Base-by-base conservation (phyloP, 1,284 basidiomycete genomes). In the Malassezia vespertilionis region DNA sequence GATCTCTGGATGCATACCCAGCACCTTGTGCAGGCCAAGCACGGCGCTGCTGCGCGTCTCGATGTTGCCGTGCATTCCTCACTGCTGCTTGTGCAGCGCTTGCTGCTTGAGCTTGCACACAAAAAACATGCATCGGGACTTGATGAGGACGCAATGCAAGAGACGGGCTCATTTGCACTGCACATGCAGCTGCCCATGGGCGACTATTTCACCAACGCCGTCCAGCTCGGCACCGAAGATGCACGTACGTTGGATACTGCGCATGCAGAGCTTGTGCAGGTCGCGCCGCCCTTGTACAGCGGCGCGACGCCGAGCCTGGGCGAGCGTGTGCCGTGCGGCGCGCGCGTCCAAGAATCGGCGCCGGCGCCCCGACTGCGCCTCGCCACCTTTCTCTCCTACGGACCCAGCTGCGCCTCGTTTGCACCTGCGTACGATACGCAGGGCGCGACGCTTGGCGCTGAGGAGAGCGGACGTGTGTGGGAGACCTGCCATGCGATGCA, bases 181-280 rank as follows among this genome's bases (percentile, higher is more conserved):
- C 65, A 69, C 36, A 69, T 67, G 62, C 58, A 51, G 10, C 53
- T 69, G 15, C 60, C 65, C 4, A 43, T 48, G 12, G 60, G 64
- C 21, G 64, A 69, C 44, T 69, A 63, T 39, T 69, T 65, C 44
- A 60, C 65, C 26, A 62, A 57, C 33, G 62, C 64, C n/a, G 50
- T 57, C 28, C 18, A 44, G 3, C 52, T 65, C 9, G 39, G 42
- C 18, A 40, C 40, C 5, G 33, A 24, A 1, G 38, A 56, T 32
- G 46, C 54, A 18, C 30, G 17, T 4, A 18, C 51, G n/a, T 33
- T 66, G 11, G 53, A 62, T 23, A 36, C 62, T 3, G 63, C 60
- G 8, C 46, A 53, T 17, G 63, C 63, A 5, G 58, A 65, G 20
- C 38, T 63, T 4, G 59, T 65, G n/a, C 47, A 53, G 15, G 46